Evolutionary conservation across 1,284 basidiomycete genomes (phyloP), one percentile per base, ranked within the genome.

Genomic region (Cystobasidium sp.): DNA sequence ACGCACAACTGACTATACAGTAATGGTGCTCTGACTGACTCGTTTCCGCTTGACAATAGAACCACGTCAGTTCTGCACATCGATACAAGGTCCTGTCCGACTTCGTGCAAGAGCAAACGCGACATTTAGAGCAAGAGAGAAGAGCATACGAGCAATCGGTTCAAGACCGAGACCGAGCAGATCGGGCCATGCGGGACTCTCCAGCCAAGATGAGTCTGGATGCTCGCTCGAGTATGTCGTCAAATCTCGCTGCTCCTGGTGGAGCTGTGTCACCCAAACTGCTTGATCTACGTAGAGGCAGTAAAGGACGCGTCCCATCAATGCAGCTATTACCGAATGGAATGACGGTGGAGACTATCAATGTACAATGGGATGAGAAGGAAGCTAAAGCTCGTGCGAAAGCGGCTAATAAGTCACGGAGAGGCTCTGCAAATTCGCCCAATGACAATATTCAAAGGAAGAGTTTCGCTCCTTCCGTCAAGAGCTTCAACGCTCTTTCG

Each of bases 281-380:
- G 7, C 75, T 76, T 4, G 76, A 69, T 14, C 47, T 79, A 47
- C 78, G 77, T 37, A 79, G 78, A n/a, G 79, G 78, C 39, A 80
- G 76, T 9, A 79, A 71, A 62, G 39, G 46, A 10, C 59, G 58
- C 44, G 41, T 41, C 37, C 44, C 64, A 87, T 90, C 93, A 70
- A 86, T 91, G 4, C 92, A 91, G 0, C 83, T 93, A 12, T 85
- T 94, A 16, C 89, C 92, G 81, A 93, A 91, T 78, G 91, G 91
- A 8, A 88, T 93, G 86, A 90, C 92, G 62, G 88, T 93, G 8
- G 91, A 94, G 78, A 89, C 91, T 74, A 89, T 93, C 56, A 87
- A 93, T 81, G 87, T 93, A n/a, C 87, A 88, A 55, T 88, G 86
- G 77, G 92, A 92, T 81, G 91, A 91, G 81, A 87, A 85, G 73